Conservation (phyloP, 2,329 filamentous ascomycete species). For the Volutella citrinella region DNA sequence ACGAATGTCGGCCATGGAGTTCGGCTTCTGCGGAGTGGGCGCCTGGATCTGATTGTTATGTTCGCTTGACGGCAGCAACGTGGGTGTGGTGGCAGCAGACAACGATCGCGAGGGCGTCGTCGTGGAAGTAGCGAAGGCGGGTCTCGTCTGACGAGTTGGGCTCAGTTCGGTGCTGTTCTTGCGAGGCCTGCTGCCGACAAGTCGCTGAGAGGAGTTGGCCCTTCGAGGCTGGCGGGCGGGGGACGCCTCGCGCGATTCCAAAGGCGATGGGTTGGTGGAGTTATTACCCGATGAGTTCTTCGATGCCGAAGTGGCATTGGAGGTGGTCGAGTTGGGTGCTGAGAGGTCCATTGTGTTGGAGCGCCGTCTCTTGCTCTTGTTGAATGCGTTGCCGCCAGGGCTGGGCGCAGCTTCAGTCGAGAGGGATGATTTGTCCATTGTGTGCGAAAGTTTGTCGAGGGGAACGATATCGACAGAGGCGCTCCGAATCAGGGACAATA, state of each 20-base stretch:
- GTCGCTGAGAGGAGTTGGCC: conserved; percentile 32
- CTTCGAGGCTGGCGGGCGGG: conserved; percentile 40
- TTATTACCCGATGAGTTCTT: conserved; percentile 36
- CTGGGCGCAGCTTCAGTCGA: conserved; percentile 24
- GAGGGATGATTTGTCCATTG: conserved; percentile 35
- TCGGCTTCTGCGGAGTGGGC: conserved; percentile 62
- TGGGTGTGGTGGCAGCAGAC: conserved; percentile 65
- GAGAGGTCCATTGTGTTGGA: conserved; percentile 23
- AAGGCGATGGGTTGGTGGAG: conserved; percentile 35
- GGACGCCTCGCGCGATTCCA: conserved; percentile 45
- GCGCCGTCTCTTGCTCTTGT: conserved; percentile 15
- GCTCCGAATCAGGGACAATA: conserved; percentile 31
- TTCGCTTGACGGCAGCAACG: conserved; percentile 56
- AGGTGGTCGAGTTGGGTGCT: conserved; percentile 20
- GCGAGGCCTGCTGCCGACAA: conserved; percentile 51
- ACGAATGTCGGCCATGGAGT: conserved; percentile 45
- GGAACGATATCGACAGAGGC: conserved; percentile 28
- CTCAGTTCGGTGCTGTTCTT: conserved; percentile 67
- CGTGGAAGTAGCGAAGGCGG: conserved; percentile 58
- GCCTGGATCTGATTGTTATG: conserved; percentile 60
- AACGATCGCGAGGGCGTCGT: conserved; percentile 64
- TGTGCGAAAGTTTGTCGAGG: conserved; percentile 23
- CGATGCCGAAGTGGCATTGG: conserved; percentile 28
- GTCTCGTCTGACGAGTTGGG: conserved; percentile 51
- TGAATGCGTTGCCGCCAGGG: conserved; percentile 17